These are phyloP conservation scores for Turnera subulata DNA, from an alignment of 345 rosid genomes.

Conservation along the genomic window DNA sequence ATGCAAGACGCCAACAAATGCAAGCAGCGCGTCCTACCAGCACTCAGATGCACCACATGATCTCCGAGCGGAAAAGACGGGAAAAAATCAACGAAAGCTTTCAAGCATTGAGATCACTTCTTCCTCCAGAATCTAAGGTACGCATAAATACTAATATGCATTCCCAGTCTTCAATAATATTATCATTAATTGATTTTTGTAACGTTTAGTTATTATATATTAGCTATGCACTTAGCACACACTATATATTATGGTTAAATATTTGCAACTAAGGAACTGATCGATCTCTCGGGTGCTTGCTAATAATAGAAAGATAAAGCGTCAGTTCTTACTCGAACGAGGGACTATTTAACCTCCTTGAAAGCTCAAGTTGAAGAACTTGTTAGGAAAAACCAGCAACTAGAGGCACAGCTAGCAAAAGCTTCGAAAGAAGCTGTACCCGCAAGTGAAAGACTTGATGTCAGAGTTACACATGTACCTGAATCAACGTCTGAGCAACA, in stretches of 20 bases:
- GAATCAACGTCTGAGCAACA: constrained; percentile 44
- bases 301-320: constrained; percentile 62
- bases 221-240: no score
- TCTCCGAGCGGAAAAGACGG: constrained; percentile 80
- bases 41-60: constrained; percentile 81
- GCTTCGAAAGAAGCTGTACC: constrained; percentile 14
- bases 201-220: no score
- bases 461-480: constrained; percentile 27
- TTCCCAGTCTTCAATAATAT: background rate
- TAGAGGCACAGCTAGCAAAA: constrained; percentile 41
- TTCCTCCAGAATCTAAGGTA: constrained; percentile 85
- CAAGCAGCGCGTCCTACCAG: constrained; percentile 32
- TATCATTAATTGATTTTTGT: no score
- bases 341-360: constrained; percentile 49
- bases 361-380: constrained; percentile 54
- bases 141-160: background rate
- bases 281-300: no score
- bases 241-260: no score
- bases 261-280: no score
- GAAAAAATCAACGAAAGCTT: constrained; percentile 91
- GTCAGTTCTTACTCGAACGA: constrained; percentile 51
- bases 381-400: constrained; percentile 29
- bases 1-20: constrained; percentile 34
- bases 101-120: constrained; percentile 57
- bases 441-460: constrained; percentile 27